A percentile compares a stretch with the other conserved stretches of the same genome.
phyloP scores from a whole-genome alignment of 164 flowering plant genomes.

The Cinnamomum chago region DNA sequence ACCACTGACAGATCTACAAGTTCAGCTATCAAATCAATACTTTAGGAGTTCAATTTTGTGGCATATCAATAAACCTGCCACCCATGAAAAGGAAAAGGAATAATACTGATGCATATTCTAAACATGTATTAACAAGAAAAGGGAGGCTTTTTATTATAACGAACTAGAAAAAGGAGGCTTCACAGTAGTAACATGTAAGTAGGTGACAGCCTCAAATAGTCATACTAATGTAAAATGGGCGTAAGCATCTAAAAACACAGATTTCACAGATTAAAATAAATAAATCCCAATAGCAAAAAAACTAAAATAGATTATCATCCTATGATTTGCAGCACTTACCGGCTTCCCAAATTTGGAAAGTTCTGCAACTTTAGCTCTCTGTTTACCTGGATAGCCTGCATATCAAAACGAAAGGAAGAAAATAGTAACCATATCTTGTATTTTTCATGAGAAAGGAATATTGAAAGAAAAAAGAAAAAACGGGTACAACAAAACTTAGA shows the following conservation, averaged over 20 bases:
- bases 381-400: slow-evolving; percentile 74
- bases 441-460: neutral
- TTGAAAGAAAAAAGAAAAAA: too few species aligned
- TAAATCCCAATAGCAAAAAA: too few species aligned
- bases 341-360: slow-evolving; percentile 74
- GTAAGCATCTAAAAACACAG: neutral
- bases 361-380: slow-evolving; percentile 66
- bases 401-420: slow-evolving; percentile 4
- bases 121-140: neutral
- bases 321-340: slow-evolving; percentile 40
- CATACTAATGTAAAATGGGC: neutral
- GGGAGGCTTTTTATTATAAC: neutral
- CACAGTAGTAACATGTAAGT: neutral
- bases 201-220: neutral
- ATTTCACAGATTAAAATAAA: neutral
- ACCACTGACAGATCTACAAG: neutral
- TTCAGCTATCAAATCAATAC: neutral
- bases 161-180: neutral
- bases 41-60: neutral
- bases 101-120: neutral
- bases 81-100: neutral
- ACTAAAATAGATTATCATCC: neutral
- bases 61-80: neutral
- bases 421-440: neutral
- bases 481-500: too few species aligned